Evolutionary conservation across 177 flowering plant genomes (phyloP).

Genomic region (Tripterygium wilfordii): DNA sequence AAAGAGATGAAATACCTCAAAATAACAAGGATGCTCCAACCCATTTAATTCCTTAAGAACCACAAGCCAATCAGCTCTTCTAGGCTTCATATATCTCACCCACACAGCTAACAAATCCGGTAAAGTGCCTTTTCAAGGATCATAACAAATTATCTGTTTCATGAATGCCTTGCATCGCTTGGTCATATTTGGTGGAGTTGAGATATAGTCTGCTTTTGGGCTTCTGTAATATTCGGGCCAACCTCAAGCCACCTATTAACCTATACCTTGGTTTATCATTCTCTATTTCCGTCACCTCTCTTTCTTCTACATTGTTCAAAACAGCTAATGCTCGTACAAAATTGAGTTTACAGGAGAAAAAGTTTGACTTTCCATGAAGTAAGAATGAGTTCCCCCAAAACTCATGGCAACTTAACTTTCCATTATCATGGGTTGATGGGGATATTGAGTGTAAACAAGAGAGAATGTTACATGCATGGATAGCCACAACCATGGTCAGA

Average conservation of each 20-base stretch:
- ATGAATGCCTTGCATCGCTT: constrained; percentile 67
- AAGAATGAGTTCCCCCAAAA: neutral
- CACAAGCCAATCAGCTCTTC: constrained; percentile 79
- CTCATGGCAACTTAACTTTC: neutral
- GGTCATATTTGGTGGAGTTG: constrained; percentile 56
- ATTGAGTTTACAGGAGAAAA: neutral
- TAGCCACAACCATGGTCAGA: too few relatives aligned
- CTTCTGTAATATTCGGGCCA: constrained; percentile 37
- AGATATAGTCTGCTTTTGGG: constrained; percentile 48
- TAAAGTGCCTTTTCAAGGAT: constrained; percentile 28
- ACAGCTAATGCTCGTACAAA: neutral
- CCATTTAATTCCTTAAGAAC: constrained; percentile 58
- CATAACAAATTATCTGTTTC: constrained; percentile 69
- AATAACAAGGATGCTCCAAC: constrained; percentile 46
- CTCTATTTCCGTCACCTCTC: constrained; percentile 2
- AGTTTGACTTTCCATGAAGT: too few relatives aligned
- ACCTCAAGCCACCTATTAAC: constrained; percentile 68
- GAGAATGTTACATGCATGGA: too few relatives aligned
- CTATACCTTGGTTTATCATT: constrained; percentile 33
- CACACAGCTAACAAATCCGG: constrained; percentile 50
- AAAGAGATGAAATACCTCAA: constrained; percentile 38
- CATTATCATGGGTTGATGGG: neutral
- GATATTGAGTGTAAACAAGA: neutral
- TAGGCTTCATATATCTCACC: constrained; percentile 81
- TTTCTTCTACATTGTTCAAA: constrained; percentile 9